Evolutionary conservation across 78 protist species (phyloP).

Genomic region (Dictyostelium intermedium): DNA sequence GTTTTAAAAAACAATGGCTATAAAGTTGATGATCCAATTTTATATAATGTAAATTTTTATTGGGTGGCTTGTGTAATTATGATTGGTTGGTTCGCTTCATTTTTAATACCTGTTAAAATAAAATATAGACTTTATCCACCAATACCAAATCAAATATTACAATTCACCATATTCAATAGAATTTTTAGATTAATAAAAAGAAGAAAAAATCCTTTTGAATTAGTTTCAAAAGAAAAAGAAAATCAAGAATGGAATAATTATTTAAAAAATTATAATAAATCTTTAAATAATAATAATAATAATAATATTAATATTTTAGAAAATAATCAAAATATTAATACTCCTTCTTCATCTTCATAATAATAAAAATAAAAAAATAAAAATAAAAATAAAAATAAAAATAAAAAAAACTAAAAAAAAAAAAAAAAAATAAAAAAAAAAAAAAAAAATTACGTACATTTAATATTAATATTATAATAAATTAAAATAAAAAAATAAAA

Average conservation of each 20-base stretch:
- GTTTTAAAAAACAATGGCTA: neutral
- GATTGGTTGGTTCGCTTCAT: neutral
- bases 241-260: constrained; percentile 3
- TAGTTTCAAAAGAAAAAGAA: neutral
- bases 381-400: no score
- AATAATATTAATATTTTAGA: neutral
- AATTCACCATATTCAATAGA: neutral
- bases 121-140: neutral
- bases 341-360: no score
- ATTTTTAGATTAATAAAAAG: neutral
- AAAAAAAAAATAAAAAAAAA: no score
- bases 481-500: no score
- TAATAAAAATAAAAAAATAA: no score
- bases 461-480: no score
- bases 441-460: no score
- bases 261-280: neutral
- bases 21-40: constrained; percentile 3
- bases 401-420: no score
- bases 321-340: no score
- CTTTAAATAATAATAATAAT: neutral
- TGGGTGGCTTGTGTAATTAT: neutral
- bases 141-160: neutral
- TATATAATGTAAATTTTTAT: constrained; percentile 1
- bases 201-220: neutral
- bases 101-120: neutral